A percentile compares a stretch with the other conserved stretches of the same genome.
phyloP scores from a whole-genome alignment of 345 rosid species.

The Eucalyptus cladocalyx region DNA sequence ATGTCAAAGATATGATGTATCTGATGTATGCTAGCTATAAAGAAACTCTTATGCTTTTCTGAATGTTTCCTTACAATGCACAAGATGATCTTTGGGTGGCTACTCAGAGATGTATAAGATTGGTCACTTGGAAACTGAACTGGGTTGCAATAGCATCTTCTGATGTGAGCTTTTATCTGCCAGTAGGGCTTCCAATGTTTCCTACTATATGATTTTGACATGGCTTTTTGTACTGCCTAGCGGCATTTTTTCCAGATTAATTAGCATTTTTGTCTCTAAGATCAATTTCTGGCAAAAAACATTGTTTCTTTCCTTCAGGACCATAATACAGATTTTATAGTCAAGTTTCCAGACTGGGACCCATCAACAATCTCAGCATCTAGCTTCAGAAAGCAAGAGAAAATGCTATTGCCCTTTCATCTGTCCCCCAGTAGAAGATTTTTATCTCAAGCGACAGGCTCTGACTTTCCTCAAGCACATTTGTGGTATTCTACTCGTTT shows the following conservation, averaged over 20 bases:
- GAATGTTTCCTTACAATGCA: neutral
- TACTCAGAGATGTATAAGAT: neutral
- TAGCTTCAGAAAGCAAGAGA: conserved; percentile 7
- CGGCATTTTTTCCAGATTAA: neutral
- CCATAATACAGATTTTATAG: conserved; percentile 91
- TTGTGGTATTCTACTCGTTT: conserved; percentile 68
- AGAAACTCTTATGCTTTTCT: neutral
- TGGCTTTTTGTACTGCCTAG: neutral
- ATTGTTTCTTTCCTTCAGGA: conserved; percentile 19
- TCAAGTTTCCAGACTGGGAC: conserved; percentile 81
- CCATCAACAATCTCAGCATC: conserved; percentile 30
- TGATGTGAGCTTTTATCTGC: neutral
- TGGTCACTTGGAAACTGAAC: neutral
- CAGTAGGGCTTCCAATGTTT: neutral
- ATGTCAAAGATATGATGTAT: neutral
- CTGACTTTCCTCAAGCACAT: conserved; percentile 77
- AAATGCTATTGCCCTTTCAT: conserved; percentile 5
- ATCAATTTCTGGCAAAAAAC: neutral
- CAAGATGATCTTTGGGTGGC: neutral
- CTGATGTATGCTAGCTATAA: neutral
- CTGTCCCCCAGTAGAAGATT: conserved; percentile 29
- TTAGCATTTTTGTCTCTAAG: neutral
- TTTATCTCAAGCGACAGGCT: conserved; percentile 23
- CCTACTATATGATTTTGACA: neutral
- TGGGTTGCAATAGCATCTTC: neutral